Conservation (phyloP, 139 green algal species). For the Desmodesmus armatus region DNA sequence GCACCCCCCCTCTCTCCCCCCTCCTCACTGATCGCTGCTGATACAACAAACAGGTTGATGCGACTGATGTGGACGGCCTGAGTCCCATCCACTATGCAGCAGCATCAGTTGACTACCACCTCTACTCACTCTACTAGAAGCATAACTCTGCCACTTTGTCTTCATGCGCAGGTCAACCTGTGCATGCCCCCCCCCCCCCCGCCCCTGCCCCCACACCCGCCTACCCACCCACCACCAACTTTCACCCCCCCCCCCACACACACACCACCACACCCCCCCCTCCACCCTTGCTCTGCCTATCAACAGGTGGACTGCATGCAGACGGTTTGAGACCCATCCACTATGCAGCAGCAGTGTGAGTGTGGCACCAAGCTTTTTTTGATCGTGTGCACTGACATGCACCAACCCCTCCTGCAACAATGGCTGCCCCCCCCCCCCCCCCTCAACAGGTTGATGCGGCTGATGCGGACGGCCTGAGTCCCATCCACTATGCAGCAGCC, state of each 20-base stretch:
- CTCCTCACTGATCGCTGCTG: neutral
- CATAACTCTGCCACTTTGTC: too few species aligned
- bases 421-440: neutral
- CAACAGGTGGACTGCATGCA: too few species aligned
- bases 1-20: neutral
- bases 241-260: too few species aligned
- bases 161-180: too few species aligned
- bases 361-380: too few species aligned
- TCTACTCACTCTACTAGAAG: neutral
- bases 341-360: slow-evolving; percentile 22
- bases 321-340: neutral
- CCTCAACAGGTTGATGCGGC: neutral
- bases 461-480: neutral
- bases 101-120: slow-evolving; percentile 10
- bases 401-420: neutral
- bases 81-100: slow-evolving; percentile 8
- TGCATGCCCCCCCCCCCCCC: too few species aligned
- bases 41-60: neutral
- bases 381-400: too few species aligned
- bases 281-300: too few species aligned
- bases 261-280: too few species aligned
- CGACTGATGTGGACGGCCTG: neutral
- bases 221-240: too few species aligned
- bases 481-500: slow-evolving; percentile 17
- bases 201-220: too few species aligned